Percentiles rank a stretch among this genome's conserved stretches.
Evolutionary conservation across 2,329 filamentous ascomycete genomes (phyloP).

Genomic region (Aureobasidium sp.): DNA sequence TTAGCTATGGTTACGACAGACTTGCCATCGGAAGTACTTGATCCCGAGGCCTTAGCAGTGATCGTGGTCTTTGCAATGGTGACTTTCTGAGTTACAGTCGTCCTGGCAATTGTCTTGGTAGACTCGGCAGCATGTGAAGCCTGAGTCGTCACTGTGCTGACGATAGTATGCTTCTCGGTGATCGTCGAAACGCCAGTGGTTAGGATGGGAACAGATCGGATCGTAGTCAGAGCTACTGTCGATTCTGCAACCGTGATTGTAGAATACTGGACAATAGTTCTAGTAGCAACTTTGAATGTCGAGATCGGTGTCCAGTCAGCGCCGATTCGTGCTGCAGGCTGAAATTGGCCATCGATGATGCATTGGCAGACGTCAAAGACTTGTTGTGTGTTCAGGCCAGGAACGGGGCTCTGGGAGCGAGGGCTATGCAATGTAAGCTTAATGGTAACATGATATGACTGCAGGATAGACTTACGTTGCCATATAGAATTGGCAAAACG

Average conservation of each 20-base stretch:
- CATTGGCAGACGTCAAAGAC: not conserved
- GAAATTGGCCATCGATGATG: not conserved
- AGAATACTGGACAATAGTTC: not conserved
- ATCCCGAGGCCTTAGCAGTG: not conserved
- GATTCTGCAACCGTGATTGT: not conserved
- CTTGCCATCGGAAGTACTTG: no score
- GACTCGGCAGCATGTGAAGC: not conserved
- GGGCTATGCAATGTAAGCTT: not conserved
- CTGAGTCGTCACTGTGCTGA: not conserved
- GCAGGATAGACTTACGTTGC: conserved; percentile 18
- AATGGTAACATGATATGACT: not conserved
- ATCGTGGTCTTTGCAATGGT: not conserved
- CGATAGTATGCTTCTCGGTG: not conserved
- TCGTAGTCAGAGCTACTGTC: not conserved
- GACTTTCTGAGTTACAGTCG: not conserved
- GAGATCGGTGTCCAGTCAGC: not conserved
- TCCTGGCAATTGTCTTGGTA: not conserved
- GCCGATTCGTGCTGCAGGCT: not conserved
- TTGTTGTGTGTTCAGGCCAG: not conserved
- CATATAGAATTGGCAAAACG: not conserved
- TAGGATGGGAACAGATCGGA: not conserved
- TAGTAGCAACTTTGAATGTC: not conserved
- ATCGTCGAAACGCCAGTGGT: not conserved
- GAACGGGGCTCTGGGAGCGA: not conserved
- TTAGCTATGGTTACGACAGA: not conserved